Base-by-base conservation (phyloP, 345 rosid species). In the Arabidopsis suecica region DNA sequence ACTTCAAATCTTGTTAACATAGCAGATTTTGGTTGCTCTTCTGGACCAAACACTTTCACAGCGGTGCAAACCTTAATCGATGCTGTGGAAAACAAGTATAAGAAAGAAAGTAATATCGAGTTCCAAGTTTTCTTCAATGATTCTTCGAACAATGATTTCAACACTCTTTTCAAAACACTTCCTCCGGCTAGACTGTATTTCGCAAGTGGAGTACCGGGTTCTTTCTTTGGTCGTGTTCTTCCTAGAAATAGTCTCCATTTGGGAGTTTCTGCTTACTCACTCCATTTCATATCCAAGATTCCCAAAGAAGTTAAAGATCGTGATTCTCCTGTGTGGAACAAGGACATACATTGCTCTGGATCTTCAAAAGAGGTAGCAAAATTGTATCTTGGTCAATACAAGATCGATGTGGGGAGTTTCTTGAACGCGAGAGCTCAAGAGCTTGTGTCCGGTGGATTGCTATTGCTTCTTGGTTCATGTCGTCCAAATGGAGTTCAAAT, bases 1-100 rank as follows among this genome's bases (percentile, higher is more conserved):
- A 13, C 63, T 68, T 71, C 69, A 33, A 75, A 61, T 32, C 44
- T 60, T 2, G 38, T 86, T 60, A 62, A n/a, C 4, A 75, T 89
- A 20, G 90, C 84, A 0, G 95, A 89, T 68, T 71, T 83, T 33
- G 92, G 90, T 13, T 77, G 76, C 56, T 84, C 92, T 1, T 66
- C 80, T 5, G 92, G 95, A 16, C 88, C 95, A 0, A 86, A 88
- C 82, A 84, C 95, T 2, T 84, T 88, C 48, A 7, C 37, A 0
- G 81, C 83, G 0, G 78, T 89, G 37, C 81, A 83, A 41, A 81
- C 81, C 74, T 75, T 89, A 42, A 61, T 86, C 1, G 79, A 84
- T 49, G 80, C 78, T 14, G 81, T 82, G 50, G 81, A 76, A 47
- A n/a, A 40, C 34, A 87, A 81, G 40, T 79, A 58, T 56, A 61